Conservation (phyloP, 768 basidiomycete genomes). For the Leccinum imitatum region DNA sequence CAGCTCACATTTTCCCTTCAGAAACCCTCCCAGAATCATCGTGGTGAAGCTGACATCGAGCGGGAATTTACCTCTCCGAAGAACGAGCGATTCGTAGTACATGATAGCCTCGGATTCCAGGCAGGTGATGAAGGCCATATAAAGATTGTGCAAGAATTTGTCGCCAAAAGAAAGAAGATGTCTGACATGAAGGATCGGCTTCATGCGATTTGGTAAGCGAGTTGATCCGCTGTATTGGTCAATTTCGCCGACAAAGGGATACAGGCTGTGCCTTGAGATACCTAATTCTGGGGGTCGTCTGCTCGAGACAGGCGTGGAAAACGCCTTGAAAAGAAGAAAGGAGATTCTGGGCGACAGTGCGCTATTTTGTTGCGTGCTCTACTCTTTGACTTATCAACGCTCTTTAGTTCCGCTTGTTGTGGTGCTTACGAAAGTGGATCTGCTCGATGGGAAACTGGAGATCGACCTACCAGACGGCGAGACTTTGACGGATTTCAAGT, state of each 20-base stretch:
- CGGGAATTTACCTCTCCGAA: constrained; percentile 13
- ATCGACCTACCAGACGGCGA: neutral
- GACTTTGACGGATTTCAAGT: neutral
- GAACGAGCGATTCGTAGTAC: constrained; percentile 16
- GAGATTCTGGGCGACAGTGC: no score
- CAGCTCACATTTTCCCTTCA: neutral
- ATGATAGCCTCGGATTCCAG: constrained; percentile 19
- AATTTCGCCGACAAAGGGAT: no score
- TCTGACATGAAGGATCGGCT: no score
- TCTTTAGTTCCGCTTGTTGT: neutral
- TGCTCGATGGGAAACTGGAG: constrained; percentile 3
- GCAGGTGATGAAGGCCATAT: constrained; percentile 11
- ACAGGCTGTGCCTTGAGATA: no score
- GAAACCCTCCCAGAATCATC: constrained; percentile 2
- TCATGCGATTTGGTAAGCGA: no score
- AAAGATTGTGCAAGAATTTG: neutral
- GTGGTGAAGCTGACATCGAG: constrained; percentile 14
- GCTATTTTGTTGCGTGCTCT: no score
- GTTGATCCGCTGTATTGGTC: no score
- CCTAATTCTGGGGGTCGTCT: no score
- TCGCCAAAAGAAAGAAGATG: no score
- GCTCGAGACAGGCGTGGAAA: no score
- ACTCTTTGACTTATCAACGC: no score
- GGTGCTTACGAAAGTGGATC: constrained; percentile 18
- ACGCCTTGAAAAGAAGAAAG: no score